Conservation (phyloP, 257 asterid species). For the Plectranthus barbatus region DNA sequence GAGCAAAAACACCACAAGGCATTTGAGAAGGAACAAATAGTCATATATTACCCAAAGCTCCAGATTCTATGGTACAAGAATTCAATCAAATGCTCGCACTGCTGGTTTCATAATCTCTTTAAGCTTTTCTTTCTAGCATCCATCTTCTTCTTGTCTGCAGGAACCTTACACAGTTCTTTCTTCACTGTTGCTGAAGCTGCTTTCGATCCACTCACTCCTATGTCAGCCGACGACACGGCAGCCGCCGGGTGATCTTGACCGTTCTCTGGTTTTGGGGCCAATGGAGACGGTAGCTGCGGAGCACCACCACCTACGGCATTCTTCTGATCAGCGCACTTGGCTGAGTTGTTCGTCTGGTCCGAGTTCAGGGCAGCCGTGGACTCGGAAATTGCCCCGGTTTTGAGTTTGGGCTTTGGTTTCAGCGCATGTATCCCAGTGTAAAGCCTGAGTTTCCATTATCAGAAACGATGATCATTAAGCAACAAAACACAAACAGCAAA, state of each 20-base stretch:
- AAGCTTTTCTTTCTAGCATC: slow-evolving; percentile 93
- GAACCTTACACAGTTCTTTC: slow-evolving; percentile 59
- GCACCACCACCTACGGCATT: slow-evolving; percentile 44
- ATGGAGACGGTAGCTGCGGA: slow-evolving; percentile 37
- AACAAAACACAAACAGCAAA: too few relatives aligned
- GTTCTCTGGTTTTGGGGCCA: slow-evolving; percentile 64
- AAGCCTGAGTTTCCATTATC: slow-evolving; percentile 38
- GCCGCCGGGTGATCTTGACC: slow-evolving; percentile 35
- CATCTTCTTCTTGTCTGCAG: slow-evolving; percentile 73
- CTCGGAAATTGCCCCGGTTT: slow-evolving; percentile 69
- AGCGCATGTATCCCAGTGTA: slow-evolving; percentile 81
- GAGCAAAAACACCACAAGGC: not conserved
- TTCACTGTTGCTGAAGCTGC: slow-evolving; percentile 35
- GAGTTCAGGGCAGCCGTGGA: slow-evolving; percentile 49
- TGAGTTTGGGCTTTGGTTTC: slow-evolving; percentile 63
- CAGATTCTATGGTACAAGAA: too few relatives aligned
- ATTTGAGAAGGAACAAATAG: not conserved
- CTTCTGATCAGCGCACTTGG: slow-evolving; percentile 48
- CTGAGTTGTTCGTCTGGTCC: slow-evolving; percentile 49
- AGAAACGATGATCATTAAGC: too few relatives aligned
- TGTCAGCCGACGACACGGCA: slow-evolving; percentile 31
- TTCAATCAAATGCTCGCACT: too few relatives aligned
- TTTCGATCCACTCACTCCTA: slow-evolving; percentile 44
- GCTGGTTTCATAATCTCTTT: slow-evolving; percentile 51
- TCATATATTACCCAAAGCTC: not conserved